Evolutionary conservation across 2,329 filamentous ascomycete species (phyloP).

Genomic region (Xylaria hypoxylon): DNA sequence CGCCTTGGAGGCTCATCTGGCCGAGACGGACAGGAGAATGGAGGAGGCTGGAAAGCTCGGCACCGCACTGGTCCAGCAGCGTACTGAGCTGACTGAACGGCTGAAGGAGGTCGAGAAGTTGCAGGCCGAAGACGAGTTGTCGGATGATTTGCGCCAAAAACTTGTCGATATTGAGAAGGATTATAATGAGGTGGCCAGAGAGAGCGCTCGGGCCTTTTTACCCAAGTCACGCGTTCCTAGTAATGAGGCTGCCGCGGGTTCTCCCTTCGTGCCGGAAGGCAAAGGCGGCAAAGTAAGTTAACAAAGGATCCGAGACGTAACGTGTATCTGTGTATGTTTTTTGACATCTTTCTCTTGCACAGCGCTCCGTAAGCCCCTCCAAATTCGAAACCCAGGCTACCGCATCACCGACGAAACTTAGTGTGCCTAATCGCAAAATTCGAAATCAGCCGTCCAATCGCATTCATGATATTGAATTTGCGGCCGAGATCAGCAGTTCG

Average conservation of each 20-base stretch:
- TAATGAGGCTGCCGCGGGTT: slow-evolving; percentile 67
- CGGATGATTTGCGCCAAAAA: slow-evolving; percentile 83
- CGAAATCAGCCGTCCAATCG: slow-evolving; percentile 90
- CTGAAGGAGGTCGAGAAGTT: slow-evolving; percentile 86
- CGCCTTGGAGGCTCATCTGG: slow-evolving; percentile 89
- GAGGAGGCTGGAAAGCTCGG: slow-evolving; percentile 89
- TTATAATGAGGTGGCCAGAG: slow-evolving; percentile 91
- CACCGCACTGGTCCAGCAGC: slow-evolving; percentile 86
- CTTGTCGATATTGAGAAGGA: slow-evolving; percentile 91
- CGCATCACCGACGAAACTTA: slow-evolving; percentile 88
- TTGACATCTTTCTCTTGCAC: slow-evolving; percentile 38
- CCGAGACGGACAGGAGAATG: slow-evolving; percentile 90
- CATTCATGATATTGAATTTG: slow-evolving; percentile 96
- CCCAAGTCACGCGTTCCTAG: slow-evolving; percentile 85
- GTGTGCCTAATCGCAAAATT: slow-evolving; percentile 85
- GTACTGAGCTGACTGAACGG: slow-evolving; percentile 82
- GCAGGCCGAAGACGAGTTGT: slow-evolving; percentile 80
- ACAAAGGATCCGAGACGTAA: background rate
- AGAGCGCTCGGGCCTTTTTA: slow-evolving; percentile 88
- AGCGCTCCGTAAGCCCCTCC: slow-evolving; percentile 78
- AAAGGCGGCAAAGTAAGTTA: slow-evolving; percentile 64
- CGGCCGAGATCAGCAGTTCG: slow-evolving; percentile 97
- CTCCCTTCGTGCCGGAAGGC: slow-evolving; percentile 65
- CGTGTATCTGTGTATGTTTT: slow-evolving; percentile 7
- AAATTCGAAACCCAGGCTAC: slow-evolving; percentile 87